Base-by-base conservation (phyloP, 805 yeast species). In the Monosporozyma aquatica region DNA sequence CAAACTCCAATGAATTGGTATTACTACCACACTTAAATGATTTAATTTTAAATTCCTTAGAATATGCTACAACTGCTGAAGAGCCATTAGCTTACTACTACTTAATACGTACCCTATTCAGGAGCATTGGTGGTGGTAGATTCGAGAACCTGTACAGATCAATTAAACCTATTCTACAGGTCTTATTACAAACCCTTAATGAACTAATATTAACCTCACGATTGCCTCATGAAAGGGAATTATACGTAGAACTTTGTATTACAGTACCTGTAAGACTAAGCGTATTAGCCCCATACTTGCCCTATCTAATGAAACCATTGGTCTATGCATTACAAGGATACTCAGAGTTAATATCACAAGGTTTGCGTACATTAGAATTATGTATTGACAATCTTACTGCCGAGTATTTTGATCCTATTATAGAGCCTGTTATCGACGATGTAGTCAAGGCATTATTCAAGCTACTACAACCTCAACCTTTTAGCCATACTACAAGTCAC, bases 311-410 rank as follows among this genome's bases (percentile, higher is more conserved):
- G 78, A 75, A 85, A 44, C 98, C 99, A 0, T 69, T 92, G 39
- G 97, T 90, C 0, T 76, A 79, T 49, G 97, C 99, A 0, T 67
- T 92, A 47, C 84, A 84, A 56, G 95, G 95, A 0, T 74, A 87
- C 1, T 95, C 81, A 47, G 99, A 92, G 48, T 73, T 94, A 34
- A 92, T 92, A 1, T 79, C 89, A 38, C 98, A 92, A 62, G 99
- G 99, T 37, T 67, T 92, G 48, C 70, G 99, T 48, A 94, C 98
- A 0, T 74, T 92, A 44, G 99, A 92, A 58, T 70, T 92, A 6
- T 92, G 98, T 58, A 96, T 92, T 20, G 99, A 92, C 55, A 92
- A 94, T 55, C 64, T 92, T 47, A 94, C 97, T 0, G 95, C 97
- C 0, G 95, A 89, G 50, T 92, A 89, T 61, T 87, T 92, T 61